Conservation (phyloP, 805 yeast genomes). For the Lachancea thermotolerans region DNA sequence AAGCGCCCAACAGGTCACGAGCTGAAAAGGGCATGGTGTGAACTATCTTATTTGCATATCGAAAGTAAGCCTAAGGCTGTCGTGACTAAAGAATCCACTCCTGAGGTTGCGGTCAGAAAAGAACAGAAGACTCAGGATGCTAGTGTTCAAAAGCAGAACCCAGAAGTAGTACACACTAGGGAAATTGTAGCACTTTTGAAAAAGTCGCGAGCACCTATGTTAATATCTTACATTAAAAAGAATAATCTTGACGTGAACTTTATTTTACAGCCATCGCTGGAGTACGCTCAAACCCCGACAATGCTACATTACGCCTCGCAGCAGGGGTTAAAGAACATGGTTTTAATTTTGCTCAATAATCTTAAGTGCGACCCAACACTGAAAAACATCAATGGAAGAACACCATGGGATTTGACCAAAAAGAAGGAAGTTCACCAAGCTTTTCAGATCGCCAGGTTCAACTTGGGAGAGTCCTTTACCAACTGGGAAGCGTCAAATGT, state of each 20-base stretch:
- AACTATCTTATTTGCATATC: conserved; percentile 53
- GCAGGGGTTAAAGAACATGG: conserved; percentile 60
- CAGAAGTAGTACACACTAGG: conserved; percentile 35
- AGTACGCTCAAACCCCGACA: conserved; percentile 58
- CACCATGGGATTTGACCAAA: conserved; percentile 62
- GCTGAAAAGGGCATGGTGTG: conserved; percentile 77
- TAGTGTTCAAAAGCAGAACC: conserved; percentile 35
- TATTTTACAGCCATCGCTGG: conserved; percentile 46
- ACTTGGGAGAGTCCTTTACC: conserved; percentile 60
- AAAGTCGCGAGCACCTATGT: conserved; percentile 70
- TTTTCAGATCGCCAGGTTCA: conserved; percentile 62
- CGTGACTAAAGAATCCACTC: conserved; percentile 22
- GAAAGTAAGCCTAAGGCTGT: conserved; percentile 44
- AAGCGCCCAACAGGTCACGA: conserved; percentile 78
- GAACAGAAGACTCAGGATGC: conserved; percentile 9
- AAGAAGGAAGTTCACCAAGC: conserved; percentile 41
- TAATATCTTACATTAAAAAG: conserved; percentile 54
- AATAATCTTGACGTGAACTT: conserved; percentile 50
- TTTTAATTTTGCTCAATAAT: conserved; percentile 49
- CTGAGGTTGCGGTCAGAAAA: conserved; percentile 15
- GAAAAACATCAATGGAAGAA: conserved; percentile 45
- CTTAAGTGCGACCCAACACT: conserved; percentile 67
- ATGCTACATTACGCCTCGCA: conserved; percentile 72
- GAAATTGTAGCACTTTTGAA: conserved; percentile 57
- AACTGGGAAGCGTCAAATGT: conserved; percentile 68